phyloP scores from a whole-genome alignment of 2,329 filamentous ascomycete species.

The Botrytis paeoniae region DNA sequence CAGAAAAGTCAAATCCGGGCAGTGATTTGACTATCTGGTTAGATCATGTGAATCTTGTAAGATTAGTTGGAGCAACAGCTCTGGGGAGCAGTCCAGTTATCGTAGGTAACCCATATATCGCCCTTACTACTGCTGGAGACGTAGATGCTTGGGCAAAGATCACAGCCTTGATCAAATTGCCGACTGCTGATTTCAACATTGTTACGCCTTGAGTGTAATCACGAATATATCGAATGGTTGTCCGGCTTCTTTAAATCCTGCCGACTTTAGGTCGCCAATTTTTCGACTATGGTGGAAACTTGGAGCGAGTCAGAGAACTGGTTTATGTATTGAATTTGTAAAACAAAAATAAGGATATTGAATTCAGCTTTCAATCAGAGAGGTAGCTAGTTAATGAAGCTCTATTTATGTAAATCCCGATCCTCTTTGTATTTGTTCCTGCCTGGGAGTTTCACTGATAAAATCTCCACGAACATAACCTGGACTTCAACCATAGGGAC shows the following conservation, averaged over 20 bases:
- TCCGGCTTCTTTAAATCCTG: no score
- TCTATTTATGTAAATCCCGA: background rate
- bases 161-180: background rate
- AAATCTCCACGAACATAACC: background rate
- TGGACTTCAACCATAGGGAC: background rate
- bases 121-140: background rate
- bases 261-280: no score
- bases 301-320: background rate
- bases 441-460: no score
- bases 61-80: background rate
- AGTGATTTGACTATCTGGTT: conserved; percentile 4
- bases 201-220: background rate
- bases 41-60: background rate
- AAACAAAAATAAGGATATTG: background rate
- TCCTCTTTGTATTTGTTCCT: background rate
- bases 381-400: background rate
- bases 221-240: background rate
- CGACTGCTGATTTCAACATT: background rate
- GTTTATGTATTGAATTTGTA: background rate
- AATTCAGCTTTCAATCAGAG: background rate
- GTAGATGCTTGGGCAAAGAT: background rate
- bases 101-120: background rate
- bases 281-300: background rate
- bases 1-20: background rate
- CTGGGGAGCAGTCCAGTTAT: background rate